Base-by-base conservation (phyloP, 352 stramenopile species). In the Aphanomyces astaci region DNA sequence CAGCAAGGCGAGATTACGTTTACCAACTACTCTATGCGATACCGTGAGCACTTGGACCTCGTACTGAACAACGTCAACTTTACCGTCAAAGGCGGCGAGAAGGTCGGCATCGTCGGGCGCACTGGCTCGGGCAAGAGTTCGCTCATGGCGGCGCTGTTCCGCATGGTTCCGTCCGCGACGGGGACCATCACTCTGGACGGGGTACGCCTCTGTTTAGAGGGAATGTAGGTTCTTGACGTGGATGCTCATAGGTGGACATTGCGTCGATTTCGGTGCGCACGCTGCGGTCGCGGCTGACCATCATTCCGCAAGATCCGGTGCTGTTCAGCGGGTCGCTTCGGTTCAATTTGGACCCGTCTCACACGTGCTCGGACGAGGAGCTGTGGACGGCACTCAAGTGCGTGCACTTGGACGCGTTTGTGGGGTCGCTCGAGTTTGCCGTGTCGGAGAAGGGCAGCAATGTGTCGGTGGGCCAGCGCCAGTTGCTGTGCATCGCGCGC, bases 401-500 rank as follows among this genome's bases (percentile, higher is more conserved):
- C 33, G 78, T 75, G 28, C 73, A 78, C 30, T 70, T 88, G 19
- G 74, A 76, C 4, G 70, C 67, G 17, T 52, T 64, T 30, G 72
- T 78, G 28, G 65, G 63, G 32, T 82, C 82, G 4, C 79, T 98
- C 4, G 86, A 96, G 63, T 86, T 92, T 48, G 70, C 85, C 25
- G 84, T 98, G 1, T 74, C 86, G 0, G 93, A 98, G 72, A 86
- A 87, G 33, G 96, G 96, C 1, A 87, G 94, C 22, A 98, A 98
- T 75, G 88, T 98, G 48, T 97, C 84, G 46, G 90, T 98, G 52
- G 96, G 96, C 24, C 88, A 98, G 75, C 71, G 92, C 17, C 90
- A 98, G 72, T 76, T 98, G 19, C 60, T 99, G 4, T 98, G 92
- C 72, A 98, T 99, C 66, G 95, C 92, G 5, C 82, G 96, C 45